Percentiles rank a stretch among this genome's conserved stretches.
Conservation (phyloP, 371 early-diverging fungal genomes). For the Syncephalis fuscata region DNA sequence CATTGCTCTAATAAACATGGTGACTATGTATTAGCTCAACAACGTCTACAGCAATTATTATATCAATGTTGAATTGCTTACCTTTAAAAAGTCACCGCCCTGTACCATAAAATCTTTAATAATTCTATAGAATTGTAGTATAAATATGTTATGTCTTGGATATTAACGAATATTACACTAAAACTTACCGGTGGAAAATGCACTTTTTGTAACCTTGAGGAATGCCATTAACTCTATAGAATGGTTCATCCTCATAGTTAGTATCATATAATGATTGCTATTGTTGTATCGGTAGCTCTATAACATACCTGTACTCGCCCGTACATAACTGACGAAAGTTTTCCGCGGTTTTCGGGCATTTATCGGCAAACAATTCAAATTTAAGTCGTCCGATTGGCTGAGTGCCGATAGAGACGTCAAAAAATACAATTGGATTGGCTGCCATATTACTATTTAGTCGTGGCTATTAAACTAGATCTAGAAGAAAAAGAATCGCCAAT, state of each 20-base stretch:
- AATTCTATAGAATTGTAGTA: conserved; percentile 25
- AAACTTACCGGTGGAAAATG: conserved; percentile 67
- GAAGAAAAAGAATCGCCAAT: neutral
- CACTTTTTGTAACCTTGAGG: conserved; percentile 82
- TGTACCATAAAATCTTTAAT: conserved; percentile 98
- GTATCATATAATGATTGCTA: neutral
- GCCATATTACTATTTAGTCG: too few species aligned
- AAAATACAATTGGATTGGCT: conserved; percentile 42
- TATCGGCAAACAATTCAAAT: conserved; percentile 89
- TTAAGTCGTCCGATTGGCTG: conserved; percentile 78
- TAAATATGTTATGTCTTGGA: neutral
- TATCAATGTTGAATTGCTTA: conserved; percentile 9
- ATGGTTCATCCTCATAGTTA: neutral
- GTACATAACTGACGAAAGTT: conserved; percentile 96
- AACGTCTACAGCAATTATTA: neutral
- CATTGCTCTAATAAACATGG: conserved; percentile 57
- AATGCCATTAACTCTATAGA: conserved; percentile 42
- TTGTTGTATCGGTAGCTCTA: neutral
- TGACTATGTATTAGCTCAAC: conserved; percentile 10
- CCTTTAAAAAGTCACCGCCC: conserved; percentile 94
- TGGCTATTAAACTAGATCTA: neutral
- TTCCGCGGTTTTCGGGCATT: conserved; percentile 94
- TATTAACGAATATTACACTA: conserved; percentile 9
- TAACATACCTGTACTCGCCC: conserved; percentile 64
- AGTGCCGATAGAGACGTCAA: conserved; percentile 61